phyloP scores from a whole-genome alignment of 768 basidiomycete species.

The Amanita pseudoporphyria region DNA sequence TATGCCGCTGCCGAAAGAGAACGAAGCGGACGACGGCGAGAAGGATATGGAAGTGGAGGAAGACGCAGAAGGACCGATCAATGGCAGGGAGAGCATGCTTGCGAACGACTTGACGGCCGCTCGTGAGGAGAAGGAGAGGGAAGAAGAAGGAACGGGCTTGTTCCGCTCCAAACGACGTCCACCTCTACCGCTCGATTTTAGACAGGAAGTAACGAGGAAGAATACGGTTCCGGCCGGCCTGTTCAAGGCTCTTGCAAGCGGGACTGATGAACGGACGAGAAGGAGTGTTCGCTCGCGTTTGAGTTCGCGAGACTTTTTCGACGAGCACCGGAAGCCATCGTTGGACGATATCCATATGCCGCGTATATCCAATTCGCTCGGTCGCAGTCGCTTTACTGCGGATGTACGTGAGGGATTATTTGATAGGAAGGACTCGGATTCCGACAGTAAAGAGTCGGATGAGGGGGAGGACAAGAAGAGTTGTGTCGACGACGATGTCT shows the following conservation, averaged over 20 bases:
- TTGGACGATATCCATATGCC: conserved; percentile 70
- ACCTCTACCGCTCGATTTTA: conserved; percentile 73
- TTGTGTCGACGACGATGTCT: conserved; percentile 26
- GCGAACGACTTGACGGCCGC: conserved; percentile 5
- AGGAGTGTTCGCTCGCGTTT: conserved; percentile 68
- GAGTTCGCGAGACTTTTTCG: conserved; percentile 65
- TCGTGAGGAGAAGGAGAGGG: conserved; percentile 13
- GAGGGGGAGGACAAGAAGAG: neutral
- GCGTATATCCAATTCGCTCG: conserved; percentile 54
- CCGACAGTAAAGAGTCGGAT: neutral
- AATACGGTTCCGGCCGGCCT: conserved; percentile 81
- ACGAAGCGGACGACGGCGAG: conserved; percentile 9
- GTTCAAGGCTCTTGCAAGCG: conserved; percentile 67
- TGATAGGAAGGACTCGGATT: neutral
- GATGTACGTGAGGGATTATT: conserved; percentile 26
- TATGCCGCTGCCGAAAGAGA: conserved; percentile 18
- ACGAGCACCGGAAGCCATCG: conserved; percentile 46
- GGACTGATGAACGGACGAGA: conserved; percentile 55
- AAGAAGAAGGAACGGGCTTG: conserved; percentile 1
- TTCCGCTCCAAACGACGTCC: conserved; percentile 45
- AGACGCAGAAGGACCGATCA: neutral
- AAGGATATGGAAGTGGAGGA: conserved; percentile 13
- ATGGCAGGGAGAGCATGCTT: conserved; percentile 3
- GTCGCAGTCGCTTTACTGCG: conserved; percentile 44
- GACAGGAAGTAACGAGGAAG: conserved; percentile 31